Conservation (phyloP, 129 eudicot species). For the Ambrosia artemisiifolia region DNA sequence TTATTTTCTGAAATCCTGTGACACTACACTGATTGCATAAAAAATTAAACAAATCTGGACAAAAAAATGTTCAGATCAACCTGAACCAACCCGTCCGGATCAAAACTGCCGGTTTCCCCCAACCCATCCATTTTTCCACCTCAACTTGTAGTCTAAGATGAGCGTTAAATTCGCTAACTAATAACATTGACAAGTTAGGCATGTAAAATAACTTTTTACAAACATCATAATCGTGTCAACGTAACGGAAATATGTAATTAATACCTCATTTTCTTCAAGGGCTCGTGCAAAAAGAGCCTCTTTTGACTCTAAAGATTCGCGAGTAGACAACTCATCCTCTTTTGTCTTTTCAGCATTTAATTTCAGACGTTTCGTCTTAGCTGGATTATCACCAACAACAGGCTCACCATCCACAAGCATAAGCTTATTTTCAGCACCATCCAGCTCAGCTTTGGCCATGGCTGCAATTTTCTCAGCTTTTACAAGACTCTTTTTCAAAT, state of each 20-base stretch:
- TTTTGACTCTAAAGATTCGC: conserved; percentile 89
- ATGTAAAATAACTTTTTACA: neutral
- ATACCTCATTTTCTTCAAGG: conserved; percentile 80
- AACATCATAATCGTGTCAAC: neutral
- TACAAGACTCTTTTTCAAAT: conserved; percentile 52
- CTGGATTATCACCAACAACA: conserved; percentile 85
- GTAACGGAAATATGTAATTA: neutral
- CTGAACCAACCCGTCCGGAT: neutral
- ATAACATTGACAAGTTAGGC: neutral
- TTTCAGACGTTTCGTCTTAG: conserved; percentile 71
- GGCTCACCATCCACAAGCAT: conserved; percentile 95
- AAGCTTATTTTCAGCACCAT: conserved; percentile 65
- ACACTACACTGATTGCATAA: neutral
- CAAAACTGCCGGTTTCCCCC: neutral
- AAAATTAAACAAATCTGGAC: neutral
- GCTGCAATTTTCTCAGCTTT: conserved; percentile 60
- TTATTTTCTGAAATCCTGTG: neutral
- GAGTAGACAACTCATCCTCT: conserved; percentile 64
- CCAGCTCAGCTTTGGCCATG: conserved; percentile 69
- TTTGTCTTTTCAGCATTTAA: conserved; percentile 59
- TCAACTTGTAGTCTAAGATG: neutral
- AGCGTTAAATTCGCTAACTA: neutral
- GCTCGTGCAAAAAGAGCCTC: conserved; percentile 89
- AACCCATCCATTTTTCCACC: neutral
- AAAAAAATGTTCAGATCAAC: neutral